Evolutionary conservation across 2,329 filamentous ascomycete genomes (phyloP), one percentile per base, ranked within the genome.

Genomic region (Alternaria sp.): DNA sequence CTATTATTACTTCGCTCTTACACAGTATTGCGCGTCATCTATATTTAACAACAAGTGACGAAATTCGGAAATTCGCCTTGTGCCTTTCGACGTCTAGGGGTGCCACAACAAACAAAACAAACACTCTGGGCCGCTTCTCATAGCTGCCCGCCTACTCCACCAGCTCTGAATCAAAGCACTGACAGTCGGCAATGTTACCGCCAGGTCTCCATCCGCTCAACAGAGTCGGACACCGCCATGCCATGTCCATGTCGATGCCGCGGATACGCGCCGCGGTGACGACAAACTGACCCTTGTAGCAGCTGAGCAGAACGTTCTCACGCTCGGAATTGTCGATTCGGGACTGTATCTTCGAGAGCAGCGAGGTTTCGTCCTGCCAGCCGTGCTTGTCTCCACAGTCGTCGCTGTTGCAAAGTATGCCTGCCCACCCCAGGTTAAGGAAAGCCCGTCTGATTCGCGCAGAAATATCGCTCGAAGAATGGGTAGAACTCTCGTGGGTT

Each of bases 241-340:
- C 70, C 28, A 73, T 56, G 31, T 72, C 62, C 50, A 63, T 63
- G 33, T 67, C 61, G 9, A 74, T 72, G 2, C 71, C 78, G 1
- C 80, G 70, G 5, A 83, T 79, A 1, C 82, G 74, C 5, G 70
- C 71, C 0, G 79, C 79, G 1, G 80, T 81, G 3, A 77, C 80
- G 36, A 82, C 69, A 63, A 84, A 83, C 50, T 82, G 79, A 14
- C 82, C 82, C 42, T 80, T 80, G 60, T 81, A 81, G 3, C 78
- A 81, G 3, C 78, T 80, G 6, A 83, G 69, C 0, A 80, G 68
- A 0, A 80, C 72, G 26, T 67, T 65, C 2, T 72, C 67, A 54
- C 77, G 78, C 5, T 33, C 61, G 6, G 72, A 67, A 8, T 63
- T 56, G 54, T 67, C 48, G 23, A 66, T 72, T 44, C 34, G 65